These are phyloP conservation scores for Myriosclerotinia duriaeana DNA, from an alignment of 2,329 filamentous ascomycete genomes.

Conservation along the genomic window DNA sequence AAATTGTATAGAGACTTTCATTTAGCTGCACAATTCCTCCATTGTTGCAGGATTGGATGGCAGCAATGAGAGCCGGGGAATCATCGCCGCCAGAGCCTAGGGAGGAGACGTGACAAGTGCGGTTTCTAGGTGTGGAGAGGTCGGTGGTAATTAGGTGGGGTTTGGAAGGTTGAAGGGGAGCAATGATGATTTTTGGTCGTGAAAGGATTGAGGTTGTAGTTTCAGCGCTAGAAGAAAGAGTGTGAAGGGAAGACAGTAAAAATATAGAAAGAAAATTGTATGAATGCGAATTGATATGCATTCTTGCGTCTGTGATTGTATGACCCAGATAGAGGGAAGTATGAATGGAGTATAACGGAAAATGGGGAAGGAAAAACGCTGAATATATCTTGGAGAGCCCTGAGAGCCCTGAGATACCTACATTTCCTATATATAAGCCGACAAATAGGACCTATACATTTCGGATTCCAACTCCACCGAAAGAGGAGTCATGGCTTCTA, in stretches of 20 bases:
- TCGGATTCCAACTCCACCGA: slow-evolving; percentile 13
- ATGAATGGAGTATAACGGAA: neutral
- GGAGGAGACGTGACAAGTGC: slow-evolving; percentile 13
- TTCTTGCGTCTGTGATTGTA: neutral
- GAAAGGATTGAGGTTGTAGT: neutral
- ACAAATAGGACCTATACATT: neutral
- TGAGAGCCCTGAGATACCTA: neutral
- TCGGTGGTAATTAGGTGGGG: neutral
- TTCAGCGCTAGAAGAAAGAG: neutral
- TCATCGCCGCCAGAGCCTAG: slow-evolving; percentile 12
- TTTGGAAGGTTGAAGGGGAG: slow-evolving; percentile 14
- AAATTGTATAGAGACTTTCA: slow-evolving; percentile 16
- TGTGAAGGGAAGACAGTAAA: neutral
- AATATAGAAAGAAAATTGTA: neutral
- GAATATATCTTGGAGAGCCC: neutral
- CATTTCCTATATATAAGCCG: neutral
- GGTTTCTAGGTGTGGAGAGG: slow-evolving; percentile 8
- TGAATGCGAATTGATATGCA: neutral
- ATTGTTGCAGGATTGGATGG: slow-evolving; percentile 19
- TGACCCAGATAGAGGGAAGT: neutral
- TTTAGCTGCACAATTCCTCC: slow-evolving; percentile 12
- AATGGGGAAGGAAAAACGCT: neutral
- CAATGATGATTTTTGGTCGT: slow-evolving; percentile 4
- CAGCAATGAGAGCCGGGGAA: neutral
- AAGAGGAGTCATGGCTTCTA: slow-evolving; percentile 3